Conservation (phyloP, 1,284 basidiomycete species). For the Xerocomus minutiporus region DNA sequence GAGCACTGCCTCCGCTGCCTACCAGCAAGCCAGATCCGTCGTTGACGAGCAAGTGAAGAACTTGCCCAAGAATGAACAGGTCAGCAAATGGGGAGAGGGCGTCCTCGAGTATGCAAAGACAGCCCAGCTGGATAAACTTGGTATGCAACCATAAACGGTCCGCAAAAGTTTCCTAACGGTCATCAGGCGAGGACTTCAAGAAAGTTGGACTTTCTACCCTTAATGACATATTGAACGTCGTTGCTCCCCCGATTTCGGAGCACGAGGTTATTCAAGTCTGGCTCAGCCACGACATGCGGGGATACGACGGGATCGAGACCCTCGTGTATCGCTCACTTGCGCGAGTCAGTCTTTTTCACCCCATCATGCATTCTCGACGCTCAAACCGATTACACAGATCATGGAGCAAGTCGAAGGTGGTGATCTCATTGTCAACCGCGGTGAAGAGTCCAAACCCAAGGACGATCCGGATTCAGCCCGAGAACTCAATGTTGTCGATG, state of each 20-base stretch:
- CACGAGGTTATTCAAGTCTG: slow-evolving; percentile 97
- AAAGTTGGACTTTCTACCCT: slow-evolving; percentile 82
- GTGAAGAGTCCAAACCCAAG: slow-evolving; percentile 69
- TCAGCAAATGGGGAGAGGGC: slow-evolving; percentile 71
- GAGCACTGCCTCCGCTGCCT: slow-evolving; percentile 79
- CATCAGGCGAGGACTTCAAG: slow-evolving; percentile 79
- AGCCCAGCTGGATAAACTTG: slow-evolving; percentile 80
- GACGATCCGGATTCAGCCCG: slow-evolving; percentile 47
- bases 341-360: slow-evolving; percentile 48
- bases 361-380: slow-evolving; percentile 1
- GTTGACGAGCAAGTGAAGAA: slow-evolving; percentile 89
- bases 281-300: slow-evolving; percentile 94
- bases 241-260: slow-evolving; percentile 96
- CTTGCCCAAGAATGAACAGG: slow-evolving; percentile 76
- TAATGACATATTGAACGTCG: slow-evolving; percentile 89
- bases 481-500: slow-evolving; percentile 80
- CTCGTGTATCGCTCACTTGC: slow-evolving; percentile 87
- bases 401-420: slow-evolving; percentile 94
- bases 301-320: slow-evolving; percentile 94
- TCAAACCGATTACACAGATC: slow-evolving; percentile 45
- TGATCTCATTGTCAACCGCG: slow-evolving; percentile 83
- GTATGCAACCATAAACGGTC: slow-evolving; percentile 35
- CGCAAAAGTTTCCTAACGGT: slow-evolving; percentile 1
- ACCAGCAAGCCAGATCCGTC: slow-evolving; percentile 81
- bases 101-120: slow-evolving; percentile 66